These are phyloP conservation scores for Aureobasidium sp. DNA, from an alignment of 2,329 filamentous ascomycete species.

Conservation along the genomic window DNA sequence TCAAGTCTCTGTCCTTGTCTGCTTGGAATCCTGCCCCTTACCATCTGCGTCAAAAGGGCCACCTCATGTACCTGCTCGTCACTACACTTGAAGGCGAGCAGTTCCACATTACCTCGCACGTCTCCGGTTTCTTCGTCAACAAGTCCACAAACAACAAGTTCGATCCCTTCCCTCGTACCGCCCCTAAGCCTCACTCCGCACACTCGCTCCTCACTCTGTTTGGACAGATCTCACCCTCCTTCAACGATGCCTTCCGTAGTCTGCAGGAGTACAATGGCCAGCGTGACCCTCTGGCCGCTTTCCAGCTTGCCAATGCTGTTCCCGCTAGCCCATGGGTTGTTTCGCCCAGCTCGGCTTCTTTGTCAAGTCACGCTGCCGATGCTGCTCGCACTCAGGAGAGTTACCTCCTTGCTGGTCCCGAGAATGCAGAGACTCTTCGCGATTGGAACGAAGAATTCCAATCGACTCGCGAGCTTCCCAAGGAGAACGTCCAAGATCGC, in stretches of 20 bases:
- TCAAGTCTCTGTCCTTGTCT: constrained; percentile 82
- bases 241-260: constrained; percentile 65
- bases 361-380: constrained; percentile 70
- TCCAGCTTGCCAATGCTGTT: constrained; percentile 91
- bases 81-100: constrained; percentile 94
- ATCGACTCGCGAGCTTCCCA: constrained; percentile 87
- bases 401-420: constrained; percentile 80
- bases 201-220: constrained; percentile 85
- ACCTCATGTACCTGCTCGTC: constrained; percentile 81
- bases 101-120: constrained; percentile 84
- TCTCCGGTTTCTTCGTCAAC: constrained; percentile 95
- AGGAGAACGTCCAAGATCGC: constrained; percentile 87
- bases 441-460: constrained; percentile 99
- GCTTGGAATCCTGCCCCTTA: constrained; percentile 96
- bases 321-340: constrained; percentile 91
- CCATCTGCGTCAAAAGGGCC: constrained; percentile 81
- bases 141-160: constrained; percentile 94
- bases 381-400: constrained; percentile 87
- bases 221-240: constrained; percentile 72
- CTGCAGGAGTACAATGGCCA: constrained; percentile 79
- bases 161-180: constrained; percentile 73
- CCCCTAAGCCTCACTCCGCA: constrained; percentile 69
- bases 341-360: constrained; percentile 55
- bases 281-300: constrained; percentile 82
- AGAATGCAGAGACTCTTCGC: constrained; percentile 87